phyloP scores from a whole-genome alignment of 768 basidiomycete species.

The Xerocomellus intermedius region DNA sequence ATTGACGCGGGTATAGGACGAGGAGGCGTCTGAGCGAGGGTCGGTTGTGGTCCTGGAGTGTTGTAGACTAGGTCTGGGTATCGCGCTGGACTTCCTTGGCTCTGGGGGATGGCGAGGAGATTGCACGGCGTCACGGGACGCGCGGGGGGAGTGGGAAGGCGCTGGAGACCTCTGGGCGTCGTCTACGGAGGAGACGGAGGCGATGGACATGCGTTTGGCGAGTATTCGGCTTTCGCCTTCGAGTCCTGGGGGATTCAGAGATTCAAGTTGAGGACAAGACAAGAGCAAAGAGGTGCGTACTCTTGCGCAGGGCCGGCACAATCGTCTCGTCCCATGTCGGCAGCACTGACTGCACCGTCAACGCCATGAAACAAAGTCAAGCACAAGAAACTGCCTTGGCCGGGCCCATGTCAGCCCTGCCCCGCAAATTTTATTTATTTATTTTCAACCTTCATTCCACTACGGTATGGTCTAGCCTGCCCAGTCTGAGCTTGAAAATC shows the following conservation, averaged over 20 bases:
- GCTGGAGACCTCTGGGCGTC: slow-evolving; percentile 33
- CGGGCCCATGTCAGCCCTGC: slow-evolving; percentile 6
- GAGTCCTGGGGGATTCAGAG: slow-evolving; percentile 49
- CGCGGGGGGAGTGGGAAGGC: slow-evolving; percentile 18
- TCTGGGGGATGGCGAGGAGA: slow-evolving; percentile 25
- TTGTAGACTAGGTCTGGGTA: slow-evolving; percentile 47
- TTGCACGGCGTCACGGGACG: slow-evolving; percentile 20
- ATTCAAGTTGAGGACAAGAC: neutral
- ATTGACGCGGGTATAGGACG: slow-evolving; percentile 26
- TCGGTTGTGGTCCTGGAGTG: slow-evolving; percentile 33
- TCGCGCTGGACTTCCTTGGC: slow-evolving; percentile 41
- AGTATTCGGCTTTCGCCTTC: slow-evolving; percentile 79
- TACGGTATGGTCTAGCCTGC: no score
- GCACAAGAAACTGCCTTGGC: no score
- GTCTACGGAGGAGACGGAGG: slow-evolving; percentile 60
- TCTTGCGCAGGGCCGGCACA: slow-evolving; percentile 76
- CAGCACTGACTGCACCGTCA: slow-evolving; percentile 38
- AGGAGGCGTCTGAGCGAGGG: slow-evolving; percentile 21
- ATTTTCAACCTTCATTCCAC: neutral
- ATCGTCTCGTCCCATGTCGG: slow-evolving; percentile 82
- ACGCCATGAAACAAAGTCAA: slow-evolving; percentile 34
- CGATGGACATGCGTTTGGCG: slow-evolving; percentile 71
- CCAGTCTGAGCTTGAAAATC: no score
- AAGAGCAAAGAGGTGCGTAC: slow-evolving; percentile 39
- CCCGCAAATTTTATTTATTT: neutral